Evolutionary conservation across 139 green algal genomes (phyloP).

Genomic region (Picochlorum sp.): DNA sequence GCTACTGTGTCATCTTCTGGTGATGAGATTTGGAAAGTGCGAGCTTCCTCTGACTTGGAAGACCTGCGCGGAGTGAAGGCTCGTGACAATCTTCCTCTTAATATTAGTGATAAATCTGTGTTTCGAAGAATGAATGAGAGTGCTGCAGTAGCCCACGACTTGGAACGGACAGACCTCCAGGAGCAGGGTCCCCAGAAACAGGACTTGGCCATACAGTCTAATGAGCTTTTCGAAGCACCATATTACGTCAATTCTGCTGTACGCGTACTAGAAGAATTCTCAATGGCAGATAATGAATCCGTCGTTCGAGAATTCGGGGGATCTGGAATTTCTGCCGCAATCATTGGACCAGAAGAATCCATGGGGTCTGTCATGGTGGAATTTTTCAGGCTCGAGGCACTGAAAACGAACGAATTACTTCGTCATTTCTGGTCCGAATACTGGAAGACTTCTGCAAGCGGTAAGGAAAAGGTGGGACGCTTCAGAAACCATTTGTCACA

Average conservation of each 20-base stretch:
- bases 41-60: slow-evolving; percentile 17
- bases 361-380: slow-evolving; percentile 19
- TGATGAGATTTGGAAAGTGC: slow-evolving; percentile 16
- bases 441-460: slow-evolving; percentile 21
- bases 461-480: slow-evolving; percentile 24
- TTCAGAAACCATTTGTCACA: slow-evolving; percentile 28
- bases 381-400: slow-evolving; percentile 21
- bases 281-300: slow-evolving; percentile 12
- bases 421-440: slow-evolving; percentile 61
- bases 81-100: slow-evolving; percentile 2
- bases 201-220: not conserved
- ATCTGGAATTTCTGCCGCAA: slow-evolving; percentile 11
- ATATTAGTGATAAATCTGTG: slow-evolving; percentile 1
- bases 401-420: slow-evolving; percentile 65
- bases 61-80: slow-evolving; percentile 11
- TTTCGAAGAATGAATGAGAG: not conserved
- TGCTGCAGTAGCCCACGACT: slow-evolving; percentile 11
- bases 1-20: not conserved
- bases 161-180: too few species aligned
- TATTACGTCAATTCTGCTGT: slow-evolving; percentile 20
- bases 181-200: not conserved
- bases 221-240: not conserved
- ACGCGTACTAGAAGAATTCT: not conserved
- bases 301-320: slow-evolving; percentile 20
- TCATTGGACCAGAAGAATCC: slow-evolving; percentile 15